Conservation (phyloP, 495 filamentous ascomycete species). For the Lophium mytilinum region DNA sequence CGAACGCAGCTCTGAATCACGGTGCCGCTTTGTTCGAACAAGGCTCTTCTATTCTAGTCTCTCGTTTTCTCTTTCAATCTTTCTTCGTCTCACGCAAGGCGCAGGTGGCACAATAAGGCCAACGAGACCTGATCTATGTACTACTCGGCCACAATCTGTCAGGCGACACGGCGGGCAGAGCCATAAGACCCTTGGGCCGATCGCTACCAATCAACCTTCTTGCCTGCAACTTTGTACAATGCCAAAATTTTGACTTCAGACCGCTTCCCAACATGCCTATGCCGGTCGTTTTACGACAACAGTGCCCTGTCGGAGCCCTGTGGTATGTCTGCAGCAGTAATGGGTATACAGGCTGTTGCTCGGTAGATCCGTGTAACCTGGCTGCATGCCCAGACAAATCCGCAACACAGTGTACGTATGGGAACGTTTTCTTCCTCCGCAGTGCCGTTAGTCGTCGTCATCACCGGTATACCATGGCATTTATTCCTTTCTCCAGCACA, state of each 20-base stretch:
- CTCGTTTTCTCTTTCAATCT: not conserved
- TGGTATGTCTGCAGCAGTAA: not conserved
- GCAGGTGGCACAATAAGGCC: not conserved
- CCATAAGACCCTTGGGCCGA: no score
- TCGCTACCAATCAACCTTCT: no score
- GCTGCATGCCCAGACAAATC: not conserved
- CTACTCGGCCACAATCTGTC: no score
- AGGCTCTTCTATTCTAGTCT: no score
- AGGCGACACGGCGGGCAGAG: no score
- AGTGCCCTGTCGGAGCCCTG: not conserved
- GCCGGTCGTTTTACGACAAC: not conserved
- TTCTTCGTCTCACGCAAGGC: not conserved
- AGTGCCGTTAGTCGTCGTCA: not conserved
- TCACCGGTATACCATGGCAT: not conserved
- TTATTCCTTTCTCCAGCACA: not conserved
- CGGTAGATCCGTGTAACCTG: slow-evolving; percentile 1
- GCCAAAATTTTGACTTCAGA: no score
- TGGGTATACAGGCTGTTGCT: not conserved
- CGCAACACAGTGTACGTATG: not conserved
- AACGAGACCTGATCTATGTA: no score
- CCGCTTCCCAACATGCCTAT: not conserved
- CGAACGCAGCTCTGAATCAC: no score
- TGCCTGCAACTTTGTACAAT: no score
- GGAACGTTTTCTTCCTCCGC: not conserved
- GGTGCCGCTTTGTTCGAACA: no score